A percentile compares a stretch with the other conserved stretches of the same genome.
phyloP scores from a whole-genome alignment of 1,139 yeast species.

The Candida tunisiensis region DNA sequence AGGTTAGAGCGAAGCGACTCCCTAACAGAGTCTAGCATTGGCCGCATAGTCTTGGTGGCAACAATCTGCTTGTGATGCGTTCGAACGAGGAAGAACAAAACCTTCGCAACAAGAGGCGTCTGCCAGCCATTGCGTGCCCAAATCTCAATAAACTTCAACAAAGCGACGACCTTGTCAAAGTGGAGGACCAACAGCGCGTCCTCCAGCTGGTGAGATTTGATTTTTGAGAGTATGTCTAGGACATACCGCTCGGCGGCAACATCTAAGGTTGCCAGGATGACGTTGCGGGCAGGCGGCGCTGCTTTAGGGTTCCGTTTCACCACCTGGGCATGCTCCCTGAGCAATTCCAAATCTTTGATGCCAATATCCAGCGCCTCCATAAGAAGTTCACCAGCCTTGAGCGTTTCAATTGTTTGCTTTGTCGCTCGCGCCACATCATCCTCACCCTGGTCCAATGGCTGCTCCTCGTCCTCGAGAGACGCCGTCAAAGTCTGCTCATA shows the following conservation, averaged over 20 bases:
- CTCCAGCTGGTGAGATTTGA: constrained; percentile 73
- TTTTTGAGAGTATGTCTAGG: constrained; percentile 46
- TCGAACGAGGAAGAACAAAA: constrained; percentile 55
- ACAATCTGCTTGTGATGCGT: constrained; percentile 56
- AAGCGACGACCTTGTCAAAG: constrained; percentile 60
- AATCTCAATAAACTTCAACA: constrained; percentile 54
- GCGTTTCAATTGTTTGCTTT: constrained; percentile 76
- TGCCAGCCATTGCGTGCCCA: constrained; percentile 46
- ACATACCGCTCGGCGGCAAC: constrained; percentile 68
- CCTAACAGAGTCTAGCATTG: constrained; percentile 20
- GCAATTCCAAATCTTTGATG: constrained; percentile 46
- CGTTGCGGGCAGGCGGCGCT: constrained; percentile 51
- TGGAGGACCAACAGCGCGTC: constrained; percentile 87
- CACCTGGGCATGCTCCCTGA: constrained; percentile 31
- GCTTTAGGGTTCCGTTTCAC: constrained; percentile 25
- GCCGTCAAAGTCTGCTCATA: constrained; percentile 34
- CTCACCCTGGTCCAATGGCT: constrained; percentile 21
- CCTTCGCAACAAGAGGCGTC: constrained; percentile 52
- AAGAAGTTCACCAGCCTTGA: constrained; percentile 86
- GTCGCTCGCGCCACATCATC: constrained; percentile 47
- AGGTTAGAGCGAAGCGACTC: constrained; percentile 26
- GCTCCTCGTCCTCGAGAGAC: constrained; percentile 15
- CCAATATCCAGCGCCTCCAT: constrained; percentile 90
- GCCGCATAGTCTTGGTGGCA: constrained; percentile 20
- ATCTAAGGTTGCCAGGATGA: constrained; percentile 54